Conservation (phyloP, 169 alveolate genomes). For the Ichthyophthirius multifiliis region DNA sequence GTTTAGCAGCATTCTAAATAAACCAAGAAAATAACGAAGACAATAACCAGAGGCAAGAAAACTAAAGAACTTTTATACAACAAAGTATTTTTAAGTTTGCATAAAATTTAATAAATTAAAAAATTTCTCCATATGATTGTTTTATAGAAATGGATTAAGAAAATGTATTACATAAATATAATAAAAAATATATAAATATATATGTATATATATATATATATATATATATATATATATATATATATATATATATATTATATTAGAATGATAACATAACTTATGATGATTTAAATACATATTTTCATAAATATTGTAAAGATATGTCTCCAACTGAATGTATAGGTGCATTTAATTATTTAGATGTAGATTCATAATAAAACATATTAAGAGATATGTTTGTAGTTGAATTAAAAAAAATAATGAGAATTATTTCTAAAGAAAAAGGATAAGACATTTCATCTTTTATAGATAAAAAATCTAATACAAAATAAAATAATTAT, state of each 20-base stretch:
- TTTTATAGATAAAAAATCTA: not conserved
- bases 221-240: no score
- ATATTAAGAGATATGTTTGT: slow-evolving; percentile 2
- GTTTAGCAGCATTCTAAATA: slow-evolving; percentile 18
- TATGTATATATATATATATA: no score
- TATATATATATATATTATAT: not conserved
- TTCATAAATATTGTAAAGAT: not conserved
- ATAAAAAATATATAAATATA: no score
- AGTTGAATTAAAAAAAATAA: not conserved
- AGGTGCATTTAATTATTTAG: not conserved
- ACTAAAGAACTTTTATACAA: slow-evolving; percentile 23
- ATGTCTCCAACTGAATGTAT: not conserved
- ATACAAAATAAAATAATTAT: not conserved
- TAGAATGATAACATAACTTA: not conserved
- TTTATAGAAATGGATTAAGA: slow-evolving; percentile 3
- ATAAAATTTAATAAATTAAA: not conserved
- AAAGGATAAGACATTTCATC: not conserved
- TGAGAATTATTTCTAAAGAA: not conserved
- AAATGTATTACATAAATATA: no score
- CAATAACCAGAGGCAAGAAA: not conserved
- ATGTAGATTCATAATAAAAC: not conserved
- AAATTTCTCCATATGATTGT: slow-evolving; percentile 29
- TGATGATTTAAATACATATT: slow-evolving; percentile 1
- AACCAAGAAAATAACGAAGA: slow-evolving; percentile 8
- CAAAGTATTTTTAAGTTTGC: slow-evolving; percentile 22